Conservation (phyloP, 1,139 yeast species). For the Kazachstania sp. region DNA sequence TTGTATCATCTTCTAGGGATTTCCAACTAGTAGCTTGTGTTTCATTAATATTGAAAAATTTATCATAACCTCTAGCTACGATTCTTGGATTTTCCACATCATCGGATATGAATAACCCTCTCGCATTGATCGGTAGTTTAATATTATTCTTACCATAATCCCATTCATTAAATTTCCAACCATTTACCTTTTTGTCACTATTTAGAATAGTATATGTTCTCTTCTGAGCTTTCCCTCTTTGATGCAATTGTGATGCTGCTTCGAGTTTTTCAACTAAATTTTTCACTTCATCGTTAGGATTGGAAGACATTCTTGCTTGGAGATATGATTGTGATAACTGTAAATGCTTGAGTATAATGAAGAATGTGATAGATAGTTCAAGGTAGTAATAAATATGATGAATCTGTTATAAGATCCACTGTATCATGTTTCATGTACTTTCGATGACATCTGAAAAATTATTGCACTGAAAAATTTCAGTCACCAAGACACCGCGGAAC, state of each 20-base stretch:
- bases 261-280: conserved; percentile 27
- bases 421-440: no score
- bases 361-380: no score
- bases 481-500: no score
- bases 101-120: conserved; percentile 71
- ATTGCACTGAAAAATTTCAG: no score
- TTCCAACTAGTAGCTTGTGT: conserved; percentile 44
- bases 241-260: conserved; percentile 20
- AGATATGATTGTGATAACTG: no score
- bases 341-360: no score
- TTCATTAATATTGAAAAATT: conserved; percentile 81
- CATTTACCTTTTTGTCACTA: conserved; percentile 28
- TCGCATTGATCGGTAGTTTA: conserved; percentile 59
- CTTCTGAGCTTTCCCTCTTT: conserved; percentile 35
- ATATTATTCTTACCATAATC: conserved; percentile 58
- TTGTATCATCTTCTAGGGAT: conserved; percentile 39
- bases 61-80: conserved; percentile 83
- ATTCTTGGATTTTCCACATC: conserved; percentile 34
- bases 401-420: no score
- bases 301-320: not conserved
- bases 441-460: no score
- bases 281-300: conserved; percentile 5
- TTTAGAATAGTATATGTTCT: conserved; percentile 29
- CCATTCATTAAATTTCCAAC: conserved; percentile 89
- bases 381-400: no score